phyloP scores from a whole-genome alignment of 2,329 filamentous ascomycete genomes.

The Calonectria pseudoturangicola region DNA sequence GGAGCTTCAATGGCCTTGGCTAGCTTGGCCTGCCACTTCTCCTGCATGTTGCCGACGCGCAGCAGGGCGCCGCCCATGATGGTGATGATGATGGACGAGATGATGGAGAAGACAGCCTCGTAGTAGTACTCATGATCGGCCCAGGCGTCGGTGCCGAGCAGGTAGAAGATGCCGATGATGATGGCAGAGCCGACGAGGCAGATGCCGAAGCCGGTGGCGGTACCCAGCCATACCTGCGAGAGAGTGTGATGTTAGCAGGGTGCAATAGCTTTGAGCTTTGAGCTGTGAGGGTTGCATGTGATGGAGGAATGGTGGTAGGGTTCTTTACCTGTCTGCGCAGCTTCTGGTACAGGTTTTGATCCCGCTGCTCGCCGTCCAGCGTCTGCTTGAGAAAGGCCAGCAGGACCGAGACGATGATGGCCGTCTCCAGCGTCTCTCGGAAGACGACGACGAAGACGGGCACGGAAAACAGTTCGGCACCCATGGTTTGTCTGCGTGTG shows the following conservation, averaged over 20 bases:
- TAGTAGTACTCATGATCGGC: conserved; percentile 83
- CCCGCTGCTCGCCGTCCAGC: conserved; percentile 77
- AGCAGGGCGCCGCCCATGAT: conserved; percentile 87
- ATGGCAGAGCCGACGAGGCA: conserved; percentile 79
- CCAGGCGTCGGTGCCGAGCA: conserved; percentile 81
- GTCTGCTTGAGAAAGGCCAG: conserved; percentile 90
- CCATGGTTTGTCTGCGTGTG: conserved; percentile 63
- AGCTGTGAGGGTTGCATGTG: not conserved
- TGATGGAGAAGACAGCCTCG: conserved; percentile 85
- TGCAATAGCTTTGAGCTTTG: too few relatives aligned
- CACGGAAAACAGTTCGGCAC: conserved; percentile 83
- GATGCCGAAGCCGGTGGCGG: conserved; percentile 64
- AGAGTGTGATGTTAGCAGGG: not conserved
- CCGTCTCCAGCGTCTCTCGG: conserved; percentile 88
- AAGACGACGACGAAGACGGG: conserved; percentile 95
- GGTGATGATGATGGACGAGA: conserved; percentile 89
- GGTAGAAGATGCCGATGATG: conserved; percentile 84
- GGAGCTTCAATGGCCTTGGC: conserved; percentile 78
- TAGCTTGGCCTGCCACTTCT: conserved; percentile 90
- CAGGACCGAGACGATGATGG: conserved; percentile 89
- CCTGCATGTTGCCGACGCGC: conserved; percentile 87
- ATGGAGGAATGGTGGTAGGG: not conserved
- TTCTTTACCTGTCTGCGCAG: conserved; percentile 77
- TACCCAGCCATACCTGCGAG: conserved; percentile 74
- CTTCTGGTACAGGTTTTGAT: conserved; percentile 79